These are phyloP conservation scores for Hermanozyma aechmeae DNA, from an alignment of 805 yeast genomes.

Conservation along the genomic window DNA sequence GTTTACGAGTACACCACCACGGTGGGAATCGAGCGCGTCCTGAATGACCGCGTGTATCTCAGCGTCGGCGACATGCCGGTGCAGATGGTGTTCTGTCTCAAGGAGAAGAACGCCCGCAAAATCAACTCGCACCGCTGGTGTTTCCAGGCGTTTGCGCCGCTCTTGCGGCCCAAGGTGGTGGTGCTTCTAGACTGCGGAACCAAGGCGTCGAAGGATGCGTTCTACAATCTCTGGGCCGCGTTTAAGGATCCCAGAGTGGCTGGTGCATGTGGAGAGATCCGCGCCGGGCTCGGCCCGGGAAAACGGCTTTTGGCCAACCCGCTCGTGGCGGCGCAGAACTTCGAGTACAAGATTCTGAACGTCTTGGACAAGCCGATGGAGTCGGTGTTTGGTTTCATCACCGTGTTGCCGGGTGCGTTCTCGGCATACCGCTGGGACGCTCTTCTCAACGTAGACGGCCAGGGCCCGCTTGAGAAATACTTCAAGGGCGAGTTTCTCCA, in stretches of 20 bases:
- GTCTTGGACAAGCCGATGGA: conserved; percentile 94
- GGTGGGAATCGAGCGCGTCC: conserved; percentile 71
- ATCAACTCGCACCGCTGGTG: conserved; percentile 98
- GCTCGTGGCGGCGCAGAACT: conserved; percentile 90
- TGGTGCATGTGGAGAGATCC: conserved; percentile 97
- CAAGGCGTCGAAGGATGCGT: conserved; percentile 73
- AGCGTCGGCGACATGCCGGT: conserved; percentile 67
- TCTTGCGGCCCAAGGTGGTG: conserved; percentile 73
- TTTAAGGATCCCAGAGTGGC: conserved; percentile 78
- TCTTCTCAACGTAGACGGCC: conserved; percentile 59
- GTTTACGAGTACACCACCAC: conserved; percentile 90
- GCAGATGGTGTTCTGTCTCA: conserved; percentile 81
- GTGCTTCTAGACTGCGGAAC: conserved; percentile 92
- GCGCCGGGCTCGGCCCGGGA: conserved; percentile 65
- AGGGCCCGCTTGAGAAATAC: conserved; percentile 80
- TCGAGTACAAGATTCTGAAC: conserved; percentile 93
- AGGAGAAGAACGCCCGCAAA: conserved; percentile 81
- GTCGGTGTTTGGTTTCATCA: conserved; percentile 86
- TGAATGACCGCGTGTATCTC: conserved; percentile 51
- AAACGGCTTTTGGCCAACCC: conserved; percentile 57
- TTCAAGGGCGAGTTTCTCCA: conserved; percentile 86
- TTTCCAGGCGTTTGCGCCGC: conserved; percentile 82
- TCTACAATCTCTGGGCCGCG: conserved; percentile 84
- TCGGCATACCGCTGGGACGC: conserved; percentile 89
- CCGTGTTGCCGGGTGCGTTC: conserved; percentile 94